Base-by-base conservation (phyloP, 257 asterid species). In the Solanum raphanifolium region DNA sequence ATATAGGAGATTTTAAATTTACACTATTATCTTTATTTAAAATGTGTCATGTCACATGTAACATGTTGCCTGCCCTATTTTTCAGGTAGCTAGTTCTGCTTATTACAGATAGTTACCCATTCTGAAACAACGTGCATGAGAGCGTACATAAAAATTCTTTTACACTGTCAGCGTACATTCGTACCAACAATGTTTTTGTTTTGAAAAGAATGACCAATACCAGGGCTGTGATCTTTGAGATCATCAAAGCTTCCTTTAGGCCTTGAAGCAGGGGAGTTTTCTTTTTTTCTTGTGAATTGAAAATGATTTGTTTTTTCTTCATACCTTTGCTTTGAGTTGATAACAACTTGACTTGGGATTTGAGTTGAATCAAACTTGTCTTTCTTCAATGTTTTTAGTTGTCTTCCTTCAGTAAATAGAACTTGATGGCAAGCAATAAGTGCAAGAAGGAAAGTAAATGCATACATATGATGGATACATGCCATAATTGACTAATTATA, bases 181-280 rank as follows among this genome's bases (percentile, higher is more conserved):
- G 90, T 88, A 60, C 89, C 90, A 16, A 41, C 18, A 65, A 65
- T 62, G 31, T 73, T 82, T 85, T 76, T 35, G 66, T 79, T 41
- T 20, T 7, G 62, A 84, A 84, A 20, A 84, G 87, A 84, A 39
- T 84, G 87, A 7, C 87, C 87, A 62, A 84, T 84, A 3, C 94
- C 95, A 15, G 92, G 95, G 88, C 95, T 93, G 83, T 89, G 87
- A n/a, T 94, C 93, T 82, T 90, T 89, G 86, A 91, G 91, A 74
- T 89, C 90, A 60, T 87, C 90, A 9, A 89, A 79, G 3, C 65
- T 84, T 68, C 89, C 90, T 78, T n/a, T 84, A 83, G 87, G 1
- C 13, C 39, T 3, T 83, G 72, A 88, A 13, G 38, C 58, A 83
- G 87, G 84, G 94, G 96, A 86, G 95, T 93, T 86, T 93, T 89